Base-by-base conservation (phyloP, 371 early-diverging fungal species). In the Mucor ambiguus region DNA sequence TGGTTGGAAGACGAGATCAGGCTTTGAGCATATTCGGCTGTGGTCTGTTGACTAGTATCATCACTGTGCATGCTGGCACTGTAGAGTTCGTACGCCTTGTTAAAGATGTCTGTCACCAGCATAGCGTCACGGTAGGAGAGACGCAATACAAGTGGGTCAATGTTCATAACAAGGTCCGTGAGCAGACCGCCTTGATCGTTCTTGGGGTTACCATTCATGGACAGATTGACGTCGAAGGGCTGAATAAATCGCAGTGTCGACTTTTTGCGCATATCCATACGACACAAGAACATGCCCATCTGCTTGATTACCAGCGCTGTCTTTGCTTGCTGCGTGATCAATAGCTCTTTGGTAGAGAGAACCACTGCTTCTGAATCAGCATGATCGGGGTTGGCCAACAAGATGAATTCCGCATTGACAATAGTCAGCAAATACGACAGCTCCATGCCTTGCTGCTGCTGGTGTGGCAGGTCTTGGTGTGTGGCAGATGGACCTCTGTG, bases 271-370 rank as follows among this genome's bases (percentile, higher is more conserved):
- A 84, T 84, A 69, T 94, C 92, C 92, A 98, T 95, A 28, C 88
- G 88, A 82, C 97, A 98, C 52, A 98, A 79, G 54, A 91, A 92
- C 90, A 98, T 93, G 30, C 96, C 94, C 66, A 96, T 82, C 55
- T 93, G 91, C 28, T 94, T 88, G 32, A 95, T 83, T 4, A 87
- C 88, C 7, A 95, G 63, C 1, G 90, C 88, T 59, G 89, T 84
- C 33, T 91, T 86, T 20, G 87, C 79, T 67, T 96, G 94, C 65
- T 90, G 92, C 6, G 92, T 85, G 22, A 95, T 73, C 55, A 92
- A 83, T 0, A 97, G 76, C 66, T 94, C 91, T 30, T 93, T 83
- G 2, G 94, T 87, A 0, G 89, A 87, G 7, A 98, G 81, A 2
- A 96, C 86, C 12, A 98, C 89, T 4, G 99, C 98, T 66, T 97